phyloP scores from a whole-genome alignment of 177 flowering plant species.

The Vitis hybrid region DNA sequence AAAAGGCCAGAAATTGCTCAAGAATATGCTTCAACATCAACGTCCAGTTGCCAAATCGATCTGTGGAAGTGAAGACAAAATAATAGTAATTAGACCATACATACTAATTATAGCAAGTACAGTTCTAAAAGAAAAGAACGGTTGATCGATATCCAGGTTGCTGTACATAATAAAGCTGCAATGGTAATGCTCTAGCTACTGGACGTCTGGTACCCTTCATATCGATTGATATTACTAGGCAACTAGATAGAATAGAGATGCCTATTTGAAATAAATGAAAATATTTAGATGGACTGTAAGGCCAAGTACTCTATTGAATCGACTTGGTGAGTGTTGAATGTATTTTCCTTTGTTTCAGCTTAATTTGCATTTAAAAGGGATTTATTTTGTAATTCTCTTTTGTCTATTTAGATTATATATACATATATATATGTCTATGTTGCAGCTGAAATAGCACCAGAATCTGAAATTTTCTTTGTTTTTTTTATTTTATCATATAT shows the following conservation, averaged over 20 bases:
- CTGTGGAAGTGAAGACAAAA: conserved; percentile 67
- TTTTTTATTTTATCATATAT: not conserved
- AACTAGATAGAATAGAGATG: not conserved
- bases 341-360: conserved; percentile 2
- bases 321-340: conserved; percentile 15
- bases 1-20: conserved; percentile 38
- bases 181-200: conserved; percentile 14
- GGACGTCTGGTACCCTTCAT: conserved; percentile 6
- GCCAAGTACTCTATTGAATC: conserved; percentile 9
- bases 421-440: not conserved
- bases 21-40: conserved; percentile 56
- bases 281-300: conserved; percentile 1
- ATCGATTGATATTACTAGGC: conserved; percentile 6
- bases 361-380: conserved; percentile 5
- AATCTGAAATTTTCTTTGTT: not conserved
- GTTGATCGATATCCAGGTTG: conserved; percentile 21
- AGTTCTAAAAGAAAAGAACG: conserved; percentile 10
- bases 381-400: not conserved
- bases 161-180: conserved; percentile 67
- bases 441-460: not conserved
- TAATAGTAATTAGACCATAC: conserved; percentile 9
- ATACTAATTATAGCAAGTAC: conserved; percentile 41
- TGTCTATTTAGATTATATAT: not conserved
- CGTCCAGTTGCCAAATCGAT: conserved; percentile 71
- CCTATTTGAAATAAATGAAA: conserved; percentile 11